Base-by-base conservation (phyloP, 257 asterid genomes). In the Capsicum pubescens region DNA sequence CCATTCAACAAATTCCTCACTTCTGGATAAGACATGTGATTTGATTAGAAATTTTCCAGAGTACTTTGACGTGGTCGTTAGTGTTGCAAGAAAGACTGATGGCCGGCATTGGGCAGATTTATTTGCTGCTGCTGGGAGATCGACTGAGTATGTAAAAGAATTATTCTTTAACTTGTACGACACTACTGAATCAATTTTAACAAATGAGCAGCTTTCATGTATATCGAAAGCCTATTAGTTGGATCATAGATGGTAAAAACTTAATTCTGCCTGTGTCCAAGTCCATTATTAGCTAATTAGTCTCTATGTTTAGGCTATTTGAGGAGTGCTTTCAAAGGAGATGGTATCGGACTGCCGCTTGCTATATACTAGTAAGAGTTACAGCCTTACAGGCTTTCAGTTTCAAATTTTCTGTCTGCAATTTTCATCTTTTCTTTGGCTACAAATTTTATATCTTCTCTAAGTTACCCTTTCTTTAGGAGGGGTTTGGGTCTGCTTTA, bases 81-180 rank as follows among this genome's bases (percentile, higher is more conserved):
- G 99, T 86, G 99, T 97, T 88, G 99, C 99, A 19, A 92, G 99
- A 87, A 97, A 97, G 90, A 97, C 99, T 85, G 99, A 97, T 86
- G 99, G 98, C 85, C 97, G 99, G 42, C 99, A 97, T 87, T 97
- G 99, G 99, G 97, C 94, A 44, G 98, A 97, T 95, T 88, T 97
- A 74, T 97, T 97, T 89, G 88, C 97, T 86, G 93, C 98, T 88
- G 98, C 99, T 4, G 99, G 99, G 84, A 91, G 98, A 90, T 92
- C 99, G 54, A 93, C 98, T 2, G 99, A 97, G 99, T 97, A 97
- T 69, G 98, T 84, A 54, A 82, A 77, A 54, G 16, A 63, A 87
- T 85, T 56, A 48, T 77, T 70, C 79, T 85, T 19, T 67, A 60
- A 61, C 84, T 82, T 79, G 80, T 83, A 8, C 74, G 46, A 67